A percentile compares a stretch with the other conserved stretches of the same genome.
phyloP scores from a whole-genome alignment of 2,329 filamentous ascomycete species.

The Dactylellina haptotyla region DNA sequence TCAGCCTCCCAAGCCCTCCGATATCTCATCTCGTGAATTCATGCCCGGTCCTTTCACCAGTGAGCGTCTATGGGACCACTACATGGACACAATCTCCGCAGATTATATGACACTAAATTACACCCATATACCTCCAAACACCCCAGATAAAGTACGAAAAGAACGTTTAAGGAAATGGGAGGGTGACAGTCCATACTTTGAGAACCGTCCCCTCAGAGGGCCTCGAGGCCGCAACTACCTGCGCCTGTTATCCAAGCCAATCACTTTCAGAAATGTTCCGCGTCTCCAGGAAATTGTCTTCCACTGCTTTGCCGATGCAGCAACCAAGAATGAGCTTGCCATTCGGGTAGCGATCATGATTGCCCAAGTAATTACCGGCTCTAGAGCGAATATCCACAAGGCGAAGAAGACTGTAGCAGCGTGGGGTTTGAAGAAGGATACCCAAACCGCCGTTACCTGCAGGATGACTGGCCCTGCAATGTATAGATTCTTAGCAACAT shows the following conservation, averaged over 20 bases:
- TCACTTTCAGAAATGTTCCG: slow-evolving; percentile 86
- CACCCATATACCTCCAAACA: slow-evolving; percentile 83
- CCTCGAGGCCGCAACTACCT: slow-evolving; percentile 81
- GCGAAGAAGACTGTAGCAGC: slow-evolving; percentile 76
- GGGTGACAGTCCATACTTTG: slow-evolving; percentile 90
- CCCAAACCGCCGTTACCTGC: slow-evolving; percentile 78
- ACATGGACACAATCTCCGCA: slow-evolving; percentile 82
- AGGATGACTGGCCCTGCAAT: slow-evolving; percentile 82
- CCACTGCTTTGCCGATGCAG: slow-evolving; percentile 76
- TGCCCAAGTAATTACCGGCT: slow-evolving; percentile 84
- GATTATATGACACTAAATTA: slow-evolving; percentile 92
- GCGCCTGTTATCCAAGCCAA: slow-evolving; percentile 75
- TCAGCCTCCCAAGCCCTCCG: slow-evolving; percentile 84
- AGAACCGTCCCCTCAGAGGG: slow-evolving; percentile 84
- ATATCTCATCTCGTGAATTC: slow-evolving; percentile 87
- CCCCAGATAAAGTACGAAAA: slow-evolving; percentile 67
- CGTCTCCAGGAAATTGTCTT: slow-evolving; percentile 82
- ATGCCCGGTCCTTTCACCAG: slow-evolving; percentile 89
- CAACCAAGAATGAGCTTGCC: slow-evolving; percentile 75
- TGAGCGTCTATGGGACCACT: slow-evolving; percentile 88
- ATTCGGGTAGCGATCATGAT: slow-evolving; percentile 85
- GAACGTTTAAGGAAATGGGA: slow-evolving; percentile 86
- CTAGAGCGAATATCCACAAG: slow-evolving; percentile 75
- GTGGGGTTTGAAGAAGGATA: slow-evolving; percentile 78
- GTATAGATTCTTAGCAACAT: slow-evolving; percentile 89